Evolutionary conservation across 495 filamentous ascomycete species (phyloP).

Genomic region (Penicillium arizonense): DNA sequence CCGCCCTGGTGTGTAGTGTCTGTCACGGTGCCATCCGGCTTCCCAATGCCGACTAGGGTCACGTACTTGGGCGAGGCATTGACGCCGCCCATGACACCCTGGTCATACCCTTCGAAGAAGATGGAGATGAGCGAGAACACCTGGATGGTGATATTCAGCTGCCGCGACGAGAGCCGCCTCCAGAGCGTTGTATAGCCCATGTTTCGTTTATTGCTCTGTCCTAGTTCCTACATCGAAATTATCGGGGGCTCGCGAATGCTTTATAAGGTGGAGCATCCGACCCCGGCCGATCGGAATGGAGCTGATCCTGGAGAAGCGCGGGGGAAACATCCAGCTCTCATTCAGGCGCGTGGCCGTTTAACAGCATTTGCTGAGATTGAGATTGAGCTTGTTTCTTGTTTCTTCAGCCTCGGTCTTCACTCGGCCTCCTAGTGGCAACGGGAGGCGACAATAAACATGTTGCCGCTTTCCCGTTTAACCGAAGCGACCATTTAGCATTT

Average conservation of each 20-base stretch:
- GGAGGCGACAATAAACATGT: not conserved
- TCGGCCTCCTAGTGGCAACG: constrained; percentile 6
- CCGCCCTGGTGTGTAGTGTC: constrained; percentile 43
- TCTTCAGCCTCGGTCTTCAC: constrained; percentile 14
- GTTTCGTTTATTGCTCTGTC: not conserved
- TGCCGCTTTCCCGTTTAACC: too few relatives aligned
- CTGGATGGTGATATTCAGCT: constrained; percentile 44
- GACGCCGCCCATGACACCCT: constrained; percentile 52
- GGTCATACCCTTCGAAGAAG: constrained; percentile 56
- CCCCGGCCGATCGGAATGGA: not conserved
- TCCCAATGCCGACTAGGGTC: constrained; percentile 33
- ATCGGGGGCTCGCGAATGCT: not conserved
- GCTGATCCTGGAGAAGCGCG: not conserved
- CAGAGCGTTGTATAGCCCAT: constrained; percentile 44
- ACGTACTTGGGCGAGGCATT: constrained; percentile 42
- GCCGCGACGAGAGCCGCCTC: constrained; percentile 38
- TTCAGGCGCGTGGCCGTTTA: constrained; percentile 20
- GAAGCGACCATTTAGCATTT: too few relatives aligned
- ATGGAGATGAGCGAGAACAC: constrained; percentile 49
- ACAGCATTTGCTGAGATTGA: not conserved
- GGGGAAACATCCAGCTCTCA: not conserved
- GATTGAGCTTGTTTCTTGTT: not conserved
- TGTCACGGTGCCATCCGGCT: constrained; percentile 35
- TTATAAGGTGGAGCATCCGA: too few relatives aligned
- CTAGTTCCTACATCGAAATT: not conserved